Percentiles rank a stretch among this genome's conserved stretches.
phyloP scores from a whole-genome alignment of 257 asterid genomes.

The Anisodus acutangulus region DNA sequence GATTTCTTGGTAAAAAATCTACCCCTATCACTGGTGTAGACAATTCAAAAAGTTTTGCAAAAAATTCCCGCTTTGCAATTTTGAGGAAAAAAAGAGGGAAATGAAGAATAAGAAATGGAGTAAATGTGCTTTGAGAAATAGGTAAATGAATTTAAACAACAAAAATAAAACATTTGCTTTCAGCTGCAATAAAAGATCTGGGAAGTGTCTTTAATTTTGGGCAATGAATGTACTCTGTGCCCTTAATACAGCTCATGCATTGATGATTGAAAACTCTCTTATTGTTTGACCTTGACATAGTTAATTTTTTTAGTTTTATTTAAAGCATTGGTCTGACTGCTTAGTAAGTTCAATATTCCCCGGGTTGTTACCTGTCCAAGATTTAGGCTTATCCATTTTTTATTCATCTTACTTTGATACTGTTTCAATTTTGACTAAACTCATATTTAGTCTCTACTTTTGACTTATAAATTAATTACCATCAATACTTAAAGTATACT shows the following conservation, averaged over 20 bases:
- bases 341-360: constrained; percentile 3
- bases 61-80: background rate
- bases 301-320: background rate
- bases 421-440: background rate
- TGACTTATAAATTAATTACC: background rate
- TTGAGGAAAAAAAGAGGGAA: background rate
- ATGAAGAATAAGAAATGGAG: background rate
- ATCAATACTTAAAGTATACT: constrained; percentile 1
- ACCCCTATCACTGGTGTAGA: too few species aligned
- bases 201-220: constrained; percentile 7
- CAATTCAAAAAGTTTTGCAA: background rate
- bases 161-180: background rate
- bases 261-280: background rate
- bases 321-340: background rate
- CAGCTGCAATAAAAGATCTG: constrained; percentile 19
- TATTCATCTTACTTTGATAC: constrained; percentile 10
- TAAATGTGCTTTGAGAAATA: background rate
- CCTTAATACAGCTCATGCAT: constrained; percentile 11
- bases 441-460: background rate
- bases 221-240: background rate
- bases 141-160: background rate
- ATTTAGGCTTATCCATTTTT: constrained; percentile 1
- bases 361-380: constrained; percentile 6
- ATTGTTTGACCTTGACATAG: background rate
- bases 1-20: too few species aligned